Evolutionary conservation across 768 basidiomycete genomes (phyloP).

Genomic region (Lentinula guzmanii): DNA sequence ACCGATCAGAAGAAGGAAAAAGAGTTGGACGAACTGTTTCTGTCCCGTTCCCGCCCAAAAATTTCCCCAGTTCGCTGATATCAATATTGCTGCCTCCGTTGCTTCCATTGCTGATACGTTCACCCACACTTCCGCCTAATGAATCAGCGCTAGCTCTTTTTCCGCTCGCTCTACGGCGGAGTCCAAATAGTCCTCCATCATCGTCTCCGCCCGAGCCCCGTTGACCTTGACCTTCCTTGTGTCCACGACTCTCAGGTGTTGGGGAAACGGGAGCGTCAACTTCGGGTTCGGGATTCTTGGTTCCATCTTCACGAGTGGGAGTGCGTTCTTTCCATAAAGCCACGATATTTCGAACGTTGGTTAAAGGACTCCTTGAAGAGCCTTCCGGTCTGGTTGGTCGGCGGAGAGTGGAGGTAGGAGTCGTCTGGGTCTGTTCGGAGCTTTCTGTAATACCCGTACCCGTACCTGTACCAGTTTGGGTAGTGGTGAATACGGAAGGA

Average conservation of each 20-base stretch:
- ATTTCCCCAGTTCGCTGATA: constrained; percentile 4
- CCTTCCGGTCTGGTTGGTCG: constrained; percentile 41
- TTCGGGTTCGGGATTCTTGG: not conserved
- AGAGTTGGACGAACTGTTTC: constrained; percentile 34
- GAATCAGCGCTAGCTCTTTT: not conserved
- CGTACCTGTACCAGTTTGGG: constrained; percentile 33
- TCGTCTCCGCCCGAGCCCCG: constrained; percentile 4
- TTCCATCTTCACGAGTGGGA: constrained; percentile 25
- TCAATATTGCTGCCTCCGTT: not conserved
- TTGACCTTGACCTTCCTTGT: not conserved
- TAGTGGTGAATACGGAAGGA: constrained; percentile 11
- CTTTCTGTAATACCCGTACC: constrained; percentile 21
- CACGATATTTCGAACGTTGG: constrained; percentile 74
- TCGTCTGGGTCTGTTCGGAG: constrained; percentile 11
- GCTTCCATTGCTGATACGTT: constrained; percentile 1
- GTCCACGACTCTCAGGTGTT: not conserved
- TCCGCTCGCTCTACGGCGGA: constrained; percentile 32
- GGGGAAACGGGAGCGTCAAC: constrained; percentile 1
- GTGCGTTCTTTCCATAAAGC: constrained; percentile 78
- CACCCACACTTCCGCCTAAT: not conserved
- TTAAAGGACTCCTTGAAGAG: constrained; percentile 65
- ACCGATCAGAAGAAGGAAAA: constrained; percentile 11
- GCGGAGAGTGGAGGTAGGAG: constrained; percentile 51
- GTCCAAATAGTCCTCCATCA: constrained; percentile 44
- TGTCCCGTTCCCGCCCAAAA: constrained; percentile 13